Evolutionary conservation across 139 green algal genomes (phyloP), one percentile per base, ranked within the genome.

Genomic region (Asterochloris sp.): DNA sequence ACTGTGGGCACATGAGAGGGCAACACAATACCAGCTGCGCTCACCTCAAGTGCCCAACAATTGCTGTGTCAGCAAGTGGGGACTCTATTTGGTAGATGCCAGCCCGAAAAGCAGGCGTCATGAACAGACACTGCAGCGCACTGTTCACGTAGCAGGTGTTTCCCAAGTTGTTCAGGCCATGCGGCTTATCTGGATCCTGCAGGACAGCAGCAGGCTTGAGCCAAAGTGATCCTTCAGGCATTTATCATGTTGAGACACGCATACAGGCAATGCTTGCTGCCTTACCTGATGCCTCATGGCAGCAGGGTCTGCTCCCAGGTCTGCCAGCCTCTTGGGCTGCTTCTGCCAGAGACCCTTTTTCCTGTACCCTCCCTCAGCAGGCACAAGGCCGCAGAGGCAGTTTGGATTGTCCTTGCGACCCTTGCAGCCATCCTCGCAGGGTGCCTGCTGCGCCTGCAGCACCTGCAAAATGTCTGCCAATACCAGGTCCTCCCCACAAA

Each of bases 111-210:
- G 83, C 81, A 13, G 81, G 83, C 16, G 90, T 90, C 63, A 88
- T 86, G 84, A 92, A 95, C 38, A 98, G 86, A 83, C 92, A 94
- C 88, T 98, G 95, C 73, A 98, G 86, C 29, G 92, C 93, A 16
- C 82, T 88, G 84, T 96, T 97, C 13, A 94, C 90, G 83, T 98
- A 98, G 91, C 95, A 98, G 11, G 94, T 97, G 87, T 95, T 95
- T 69, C 94, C 95, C 16, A 97, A 87, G 86, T 98, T 98, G 75
- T 83, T 85, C 67, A 98, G 84, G 0, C 95, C 95, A 19, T 85
- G 86, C 0, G 93, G 94, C 21, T 60, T 15, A 67, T 71, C n/a
- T 13, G 62, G 23, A 11, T 85, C 76, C 83, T 91, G 86, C 71
- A 62, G 74, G 15, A 67, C 47, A 67, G 13, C 13, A 68, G 24